A percentile compares a stretch with the other conserved stretches of the same genome.
These are phyloP conservation scores for Aspergillus pseudoglaucus DNA, from an alignment of 2,329 filamentous ascomycete genomes.

Conservation along the genomic window DNA sequence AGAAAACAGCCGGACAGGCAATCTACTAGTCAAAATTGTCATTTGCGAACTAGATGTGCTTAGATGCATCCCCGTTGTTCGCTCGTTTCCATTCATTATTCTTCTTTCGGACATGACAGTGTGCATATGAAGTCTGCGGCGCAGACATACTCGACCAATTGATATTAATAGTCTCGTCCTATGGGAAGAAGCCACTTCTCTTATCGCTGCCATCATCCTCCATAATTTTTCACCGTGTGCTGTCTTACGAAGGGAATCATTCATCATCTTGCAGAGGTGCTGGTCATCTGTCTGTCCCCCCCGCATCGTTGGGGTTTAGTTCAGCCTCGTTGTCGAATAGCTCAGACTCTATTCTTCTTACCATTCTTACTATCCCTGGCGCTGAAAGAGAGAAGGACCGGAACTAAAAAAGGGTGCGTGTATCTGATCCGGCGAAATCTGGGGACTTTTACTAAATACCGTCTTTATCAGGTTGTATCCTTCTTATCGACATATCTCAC, in stretches of 20 bases:
- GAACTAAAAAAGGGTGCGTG: no score
- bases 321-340: background rate
- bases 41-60: constrained; percentile 12
- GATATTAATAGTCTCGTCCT: background rate
- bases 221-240: no score
- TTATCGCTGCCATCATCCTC: no score
- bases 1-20: constrained; percentile 11
- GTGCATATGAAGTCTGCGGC: background rate
- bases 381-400: no score
- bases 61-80: background rate
- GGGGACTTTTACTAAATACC: no score
- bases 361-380: no score
- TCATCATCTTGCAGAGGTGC: no score
- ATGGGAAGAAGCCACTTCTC: background rate
- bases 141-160: background rate
- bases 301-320: background rate
- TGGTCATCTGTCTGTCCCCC: background rate
- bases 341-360: no score
- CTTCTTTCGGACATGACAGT: background rate
- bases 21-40: constrained; percentile 15
- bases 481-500: no score
- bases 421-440: no score
- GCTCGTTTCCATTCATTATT: background rate
- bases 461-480: no score
- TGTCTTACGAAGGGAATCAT: no score